Percentiles rank a stretch among this genome's conserved stretches.
These are phyloP conservation scores for Fusarium pseudoanthophilum DNA, from an alignment of 2,329 filamentous ascomycete genomes.

Conservation along the genomic window DNA sequence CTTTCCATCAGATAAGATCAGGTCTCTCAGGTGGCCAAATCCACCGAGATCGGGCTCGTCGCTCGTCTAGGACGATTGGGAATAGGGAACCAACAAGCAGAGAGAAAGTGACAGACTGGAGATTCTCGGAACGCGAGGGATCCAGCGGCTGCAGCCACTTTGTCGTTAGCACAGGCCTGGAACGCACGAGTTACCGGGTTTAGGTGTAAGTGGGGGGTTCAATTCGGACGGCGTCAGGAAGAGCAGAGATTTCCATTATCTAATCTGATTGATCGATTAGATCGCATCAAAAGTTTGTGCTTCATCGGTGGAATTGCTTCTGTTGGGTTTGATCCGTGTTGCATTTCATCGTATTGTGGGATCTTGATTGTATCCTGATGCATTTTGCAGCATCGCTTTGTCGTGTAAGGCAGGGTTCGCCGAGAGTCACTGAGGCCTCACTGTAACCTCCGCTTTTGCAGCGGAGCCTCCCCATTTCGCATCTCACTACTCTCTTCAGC, in stretches of 20 bases:
- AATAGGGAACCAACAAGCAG: not conserved
- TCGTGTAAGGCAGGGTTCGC: not conserved
- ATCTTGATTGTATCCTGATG: not conserved
- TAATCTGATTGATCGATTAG: slow-evolving; percentile 43
- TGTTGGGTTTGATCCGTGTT: not conserved
- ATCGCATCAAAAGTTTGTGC: slow-evolving; percentile 10
- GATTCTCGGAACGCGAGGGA: slow-evolving; percentile 12
- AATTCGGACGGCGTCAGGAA: not conserved
- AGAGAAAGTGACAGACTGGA: not conserved
- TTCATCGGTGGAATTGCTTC: not conserved
- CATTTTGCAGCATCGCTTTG: not conserved
- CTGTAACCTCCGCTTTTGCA: slow-evolving; percentile 23
- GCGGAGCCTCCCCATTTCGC: slow-evolving; percentile 5
- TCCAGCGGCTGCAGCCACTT: slow-evolving; percentile 33
- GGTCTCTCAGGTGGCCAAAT: slow-evolving; percentile 20
- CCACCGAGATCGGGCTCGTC: slow-evolving; percentile 34
- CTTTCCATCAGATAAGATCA: slow-evolving; percentile 42
- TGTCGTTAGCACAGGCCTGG: slow-evolving; percentile 29
- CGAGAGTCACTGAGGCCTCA: not conserved
- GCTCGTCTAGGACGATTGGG: slow-evolving; percentile 7
- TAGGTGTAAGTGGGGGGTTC: slow-evolving; percentile 11
- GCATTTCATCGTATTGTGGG: not conserved
- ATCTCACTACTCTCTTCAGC: not conserved
- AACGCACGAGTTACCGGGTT: slow-evolving; percentile 25
- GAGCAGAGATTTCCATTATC: slow-evolving; percentile 31